Evolutionary conservation across 2,329 filamentous ascomycete genomes (phyloP), one percentile per base, ranked within the genome.

Genomic region (Colletotrichum viniferum): DNA sequence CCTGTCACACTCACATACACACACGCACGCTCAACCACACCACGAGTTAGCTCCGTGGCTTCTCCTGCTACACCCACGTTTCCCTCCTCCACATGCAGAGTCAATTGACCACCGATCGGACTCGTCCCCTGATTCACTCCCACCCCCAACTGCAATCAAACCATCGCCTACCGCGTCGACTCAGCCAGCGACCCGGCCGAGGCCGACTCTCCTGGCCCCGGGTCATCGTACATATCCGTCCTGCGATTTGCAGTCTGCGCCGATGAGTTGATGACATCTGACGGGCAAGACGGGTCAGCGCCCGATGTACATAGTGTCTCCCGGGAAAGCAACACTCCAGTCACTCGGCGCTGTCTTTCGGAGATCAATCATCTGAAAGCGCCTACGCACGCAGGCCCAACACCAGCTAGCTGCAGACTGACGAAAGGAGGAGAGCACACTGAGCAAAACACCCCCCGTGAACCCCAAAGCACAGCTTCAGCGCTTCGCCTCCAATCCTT

Each of bases 101-200:
- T 71, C 68, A 66, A 74, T 71, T 55, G 36, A 66, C 21, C 38
- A 58, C 55, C 66, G 52, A 74, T 62, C 71, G 55, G 69, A 55
- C 26, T 67, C 69, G 34, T 43, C 69, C 43, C 58, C 73, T 73
- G 73, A 75, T 72, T 72, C 69, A 67, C 62, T 16, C 32, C 7
- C 16, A 32, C 43, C 18, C 24, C 30, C 66, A 28, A 43, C 38
- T 13, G 62, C 73, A 75, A 73, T 73, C 73, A 68, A 75, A 73
- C 69, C 73, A 68, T 68, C 69, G 73, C 63, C 34, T 63, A 75
- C 69, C 69, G 73, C 69, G 69, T 75, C 48, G 64, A 63, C 56
- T 34, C 34, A 14, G 24, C 72, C 56, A 52, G 69, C 69, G 26
- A 48, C 72, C 62, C 36, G 60, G 43, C 68, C 65, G 43, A 48